phyloP scores from a whole-genome alignment of 2,329 filamentous ascomycete genomes.

The Arachnopeziza araneosa region DNA sequence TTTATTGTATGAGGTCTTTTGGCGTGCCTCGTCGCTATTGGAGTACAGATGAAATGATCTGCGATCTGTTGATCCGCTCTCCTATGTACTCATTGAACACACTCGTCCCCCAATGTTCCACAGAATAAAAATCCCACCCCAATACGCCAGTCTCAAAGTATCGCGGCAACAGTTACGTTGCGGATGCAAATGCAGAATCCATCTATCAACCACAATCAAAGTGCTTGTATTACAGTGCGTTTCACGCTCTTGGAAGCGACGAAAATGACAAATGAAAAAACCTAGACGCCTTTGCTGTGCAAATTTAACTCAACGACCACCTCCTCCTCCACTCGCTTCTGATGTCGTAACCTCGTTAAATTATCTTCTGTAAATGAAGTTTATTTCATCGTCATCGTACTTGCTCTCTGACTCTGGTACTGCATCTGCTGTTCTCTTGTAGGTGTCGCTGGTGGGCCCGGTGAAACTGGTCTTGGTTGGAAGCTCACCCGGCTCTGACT shows the following conservation, averaged over 20 bases:
- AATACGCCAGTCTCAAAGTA: not conserved
- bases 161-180: not conserved
- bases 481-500: constrained; percentile 18
- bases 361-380: not conserved
- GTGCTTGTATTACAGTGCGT: not conserved
- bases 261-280: not conserved
- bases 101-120: not conserved
- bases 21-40: not conserved
- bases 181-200: constrained; percentile 14
- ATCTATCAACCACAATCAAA: not conserved
- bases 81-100: constrained; percentile 1
- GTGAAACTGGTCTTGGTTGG: not conserved
- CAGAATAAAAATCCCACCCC: not conserved
- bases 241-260: not conserved
- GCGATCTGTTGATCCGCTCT: not conserved
- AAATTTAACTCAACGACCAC: constrained; percentile 6
- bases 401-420: constrained; percentile 18
- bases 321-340: not conserved
- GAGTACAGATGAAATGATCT: not conserved
- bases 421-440: constrained; percentile 20
- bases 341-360: constrained; percentile 22
- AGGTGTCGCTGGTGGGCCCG: constrained; percentile 16
- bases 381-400: not conserved
- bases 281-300: constrained; percentile 16
- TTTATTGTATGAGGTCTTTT: constrained; percentile 8